phyloP scores from a whole-genome alignment of 2,329 filamentous ascomycete genomes.

The Calycina herbarum region DNA sequence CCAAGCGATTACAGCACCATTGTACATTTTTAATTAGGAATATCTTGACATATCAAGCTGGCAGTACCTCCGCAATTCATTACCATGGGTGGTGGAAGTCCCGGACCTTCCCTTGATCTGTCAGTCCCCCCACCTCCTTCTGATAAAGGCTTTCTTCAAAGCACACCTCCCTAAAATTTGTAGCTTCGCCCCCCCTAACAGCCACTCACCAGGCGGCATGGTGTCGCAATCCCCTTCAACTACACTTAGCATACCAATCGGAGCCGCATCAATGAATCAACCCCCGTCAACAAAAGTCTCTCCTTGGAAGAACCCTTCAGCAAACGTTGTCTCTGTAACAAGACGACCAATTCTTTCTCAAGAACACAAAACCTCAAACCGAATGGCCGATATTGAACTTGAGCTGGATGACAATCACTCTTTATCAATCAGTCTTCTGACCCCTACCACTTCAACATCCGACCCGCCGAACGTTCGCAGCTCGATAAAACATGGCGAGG shows the following conservation, averaged over 20 bases:
- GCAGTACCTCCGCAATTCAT: neutral
- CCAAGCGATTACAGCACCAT: neutral
- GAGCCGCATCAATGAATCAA: neutral
- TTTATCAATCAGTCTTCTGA: neutral
- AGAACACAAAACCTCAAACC: neutral
- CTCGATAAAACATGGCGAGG: neutral
- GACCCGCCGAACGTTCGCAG: neutral
- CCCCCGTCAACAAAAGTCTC: neutral
- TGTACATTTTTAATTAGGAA: neutral
- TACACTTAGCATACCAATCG: neutral
- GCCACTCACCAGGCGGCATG: neutral
- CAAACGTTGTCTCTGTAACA: neutral
- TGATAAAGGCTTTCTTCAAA: neutral
- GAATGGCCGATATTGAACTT: neutral
- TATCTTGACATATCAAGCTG: neutral
- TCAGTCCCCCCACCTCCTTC: neutral
- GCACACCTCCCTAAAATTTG: neutral
- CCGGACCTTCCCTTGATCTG: neutral
- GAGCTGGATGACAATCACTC: neutral
- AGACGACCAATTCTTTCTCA: neutral
- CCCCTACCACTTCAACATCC: neutral
- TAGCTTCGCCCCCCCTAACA: neutral
- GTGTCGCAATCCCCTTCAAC: neutral
- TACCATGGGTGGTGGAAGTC: neutral
- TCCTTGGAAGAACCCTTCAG: neutral